These are phyloP conservation scores for Salvia rosmarinus DNA, from an alignment of 257 asterid genomes.

Conservation along the genomic window DNA sequence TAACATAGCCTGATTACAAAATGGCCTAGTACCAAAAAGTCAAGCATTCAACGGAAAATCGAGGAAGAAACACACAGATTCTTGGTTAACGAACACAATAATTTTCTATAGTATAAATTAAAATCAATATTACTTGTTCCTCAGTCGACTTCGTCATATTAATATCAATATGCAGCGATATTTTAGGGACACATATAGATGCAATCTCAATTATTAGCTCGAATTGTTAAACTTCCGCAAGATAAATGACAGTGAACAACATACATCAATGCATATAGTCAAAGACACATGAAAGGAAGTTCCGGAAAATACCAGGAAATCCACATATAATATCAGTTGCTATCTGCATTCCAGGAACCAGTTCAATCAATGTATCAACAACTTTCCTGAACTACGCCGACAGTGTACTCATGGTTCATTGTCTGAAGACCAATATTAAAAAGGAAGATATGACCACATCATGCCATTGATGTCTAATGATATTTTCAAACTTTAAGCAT, in stretches of 20 bases:
- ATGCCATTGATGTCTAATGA: neutral
- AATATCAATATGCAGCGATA: conserved; percentile 4
- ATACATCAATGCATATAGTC: conserved; percentile 9
- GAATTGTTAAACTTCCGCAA: conserved; percentile 13
- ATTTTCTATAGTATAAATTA: neutral
- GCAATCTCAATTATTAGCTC: conserved; percentile 6
- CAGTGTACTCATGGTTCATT: conserved; percentile 93
- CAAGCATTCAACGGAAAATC: neutral
- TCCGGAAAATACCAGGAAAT: conserved; percentile 76
- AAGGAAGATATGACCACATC: conserved; percentile 22
- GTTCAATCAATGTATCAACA: conserved; percentile 78
- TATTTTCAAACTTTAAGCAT: conserved; percentile 9
- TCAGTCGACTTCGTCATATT: conserved; percentile 4
- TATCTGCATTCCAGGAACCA: conserved; percentile 97
- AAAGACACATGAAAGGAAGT: conserved; percentile 8
- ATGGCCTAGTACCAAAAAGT: neutral
- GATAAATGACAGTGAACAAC: conserved; percentile 14
- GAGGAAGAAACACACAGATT: neutral
- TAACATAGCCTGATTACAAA: neutral
- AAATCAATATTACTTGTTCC: neutral
- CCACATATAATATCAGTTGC: conserved; percentile 97
- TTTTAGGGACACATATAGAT: neutral
- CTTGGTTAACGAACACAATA: neutral
- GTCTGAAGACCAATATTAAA: conserved; percentile 52
- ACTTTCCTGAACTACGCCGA: conserved; percentile 74